Base-by-base conservation (phyloP, 129 eudicot genomes). In the Flaveria trinervia region DNA sequence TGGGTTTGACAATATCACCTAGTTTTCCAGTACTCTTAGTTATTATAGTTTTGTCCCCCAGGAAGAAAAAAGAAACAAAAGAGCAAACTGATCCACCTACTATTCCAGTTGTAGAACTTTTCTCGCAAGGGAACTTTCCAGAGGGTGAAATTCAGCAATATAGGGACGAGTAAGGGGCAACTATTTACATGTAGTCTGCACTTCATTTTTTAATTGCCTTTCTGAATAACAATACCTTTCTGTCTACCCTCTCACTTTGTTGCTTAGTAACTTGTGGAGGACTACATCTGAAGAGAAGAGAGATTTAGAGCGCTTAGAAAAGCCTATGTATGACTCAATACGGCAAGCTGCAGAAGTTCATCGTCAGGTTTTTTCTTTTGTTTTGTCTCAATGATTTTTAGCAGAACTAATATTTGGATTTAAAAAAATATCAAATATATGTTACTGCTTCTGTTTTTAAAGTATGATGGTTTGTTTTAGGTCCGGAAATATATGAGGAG, bases 341-440 rank as follows among this genome's bases (percentile, higher is more conserved):
- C 93, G 99, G 64, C 96, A 86, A 79, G 99, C 99, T 68, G 99
- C 99, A 46, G 99, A 94, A 88, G 99, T 94, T 81, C 99, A 94
- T 80, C 93, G 99, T 7, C 99, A 94, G 99, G 99, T 94, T 9
- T 11, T 17, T 43, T n/a, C 15, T 60, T 1, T 23, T 60, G 1
- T 22, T 48, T 28, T 60, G 70, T 30, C 57, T 13, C 49, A 23
- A 3, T 43, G n/a, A 14, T 41, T 13, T 56, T 59, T 44, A 69
- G 60, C 57, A 41, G 52, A 46, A 39, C 17, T 81, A 33, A 15
- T 49, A 70, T 39, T 50, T 30, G 11, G 17, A 26, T 30, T 70
- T 60, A 7, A 7, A 14, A 41, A 18, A 36, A 56, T 45, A 15
- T 5, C 16, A 13, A 61, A 46, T 64, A 22, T 61, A 5, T 18